Conservation (phyloP, 805 yeast species). For the Myxozyma geophila region DNA sequence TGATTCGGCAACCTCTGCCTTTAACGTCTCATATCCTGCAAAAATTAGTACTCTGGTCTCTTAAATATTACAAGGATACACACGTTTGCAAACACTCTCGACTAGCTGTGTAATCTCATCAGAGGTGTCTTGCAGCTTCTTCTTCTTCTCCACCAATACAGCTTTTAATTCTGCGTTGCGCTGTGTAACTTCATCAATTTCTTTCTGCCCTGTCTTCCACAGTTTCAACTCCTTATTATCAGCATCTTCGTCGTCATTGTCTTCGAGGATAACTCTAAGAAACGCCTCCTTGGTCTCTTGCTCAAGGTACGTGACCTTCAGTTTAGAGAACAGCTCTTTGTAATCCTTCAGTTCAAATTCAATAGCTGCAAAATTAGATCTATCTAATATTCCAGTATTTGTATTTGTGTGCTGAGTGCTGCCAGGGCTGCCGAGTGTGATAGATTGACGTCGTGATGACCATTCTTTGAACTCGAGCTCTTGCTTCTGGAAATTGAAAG, state of each 20-base stretch:
- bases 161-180: conserved; percentile 21
- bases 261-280: conserved; percentile 55
- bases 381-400: conserved; percentile 1
- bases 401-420: conserved; percentile 2
- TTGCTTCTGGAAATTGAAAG: conserved; percentile 12
- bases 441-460: conserved; percentile 20
- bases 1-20: conserved; percentile 40
- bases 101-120: conserved; percentile 33
- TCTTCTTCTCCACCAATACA: conserved; percentile 37
- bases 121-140: conserved; percentile 36
- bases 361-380: conserved; percentile 41
- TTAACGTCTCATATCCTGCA: conserved; percentile 32
- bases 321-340: conserved; percentile 54
- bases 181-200: conserved; percentile 17
- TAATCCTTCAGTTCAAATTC: conserved; percentile 39
- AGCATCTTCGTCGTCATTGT: conserved; percentile 46
- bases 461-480: conserved; percentile 24
- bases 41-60: background rate
- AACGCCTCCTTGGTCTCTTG: conserved; percentile 74
- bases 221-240: conserved; percentile 43
- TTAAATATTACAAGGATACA: background rate
- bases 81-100: conserved; percentile 19
- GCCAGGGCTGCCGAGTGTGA: conserved; percentile 10
- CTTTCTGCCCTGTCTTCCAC: conserved; percentile 24
- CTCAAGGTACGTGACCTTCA: conserved; percentile 69